Percentiles rank a stretch among this genome's conserved stretches.
phyloP scores from a whole-genome alignment of 2,329 filamentous ascomycete genomes.

The Beauveria bassiana region DNA sequence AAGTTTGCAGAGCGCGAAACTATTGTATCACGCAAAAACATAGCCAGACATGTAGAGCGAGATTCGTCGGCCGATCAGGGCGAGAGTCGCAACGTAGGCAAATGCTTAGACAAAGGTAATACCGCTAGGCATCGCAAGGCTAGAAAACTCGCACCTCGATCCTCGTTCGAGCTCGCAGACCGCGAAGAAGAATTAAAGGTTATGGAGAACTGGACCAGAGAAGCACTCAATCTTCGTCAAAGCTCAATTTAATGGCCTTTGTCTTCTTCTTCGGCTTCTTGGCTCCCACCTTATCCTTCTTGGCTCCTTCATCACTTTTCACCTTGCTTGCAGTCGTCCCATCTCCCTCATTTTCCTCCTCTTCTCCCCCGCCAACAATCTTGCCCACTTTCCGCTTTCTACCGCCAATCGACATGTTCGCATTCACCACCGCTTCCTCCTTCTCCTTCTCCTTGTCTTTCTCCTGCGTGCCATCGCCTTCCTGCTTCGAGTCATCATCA shows the following conservation, averaged over 20 bases:
- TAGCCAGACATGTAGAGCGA: too few species aligned
- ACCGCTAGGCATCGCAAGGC: too few species aligned
- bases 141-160: too few species aligned
- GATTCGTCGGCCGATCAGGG: too few species aligned
- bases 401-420: conserved; percentile 25
- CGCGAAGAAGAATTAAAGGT: too few species aligned
- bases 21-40: too few species aligned
- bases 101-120: too few species aligned
- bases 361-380: conserved; percentile 33
- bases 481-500: not conserved
- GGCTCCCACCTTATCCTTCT: conserved; percentile 17
- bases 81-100: too few species aligned
- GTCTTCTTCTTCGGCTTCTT: conserved; percentile 42
- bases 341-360: conserved; percentile 13
- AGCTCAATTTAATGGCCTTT: conserved; percentile 62
- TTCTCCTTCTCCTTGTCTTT: conserved; percentile 18
- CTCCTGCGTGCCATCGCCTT: conserved; percentile 16
- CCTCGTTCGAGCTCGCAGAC: too few species aligned
- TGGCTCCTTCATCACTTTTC: conserved; percentile 16
- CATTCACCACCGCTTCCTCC: conserved; percentile 18
- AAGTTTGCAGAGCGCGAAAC: too few species aligned
- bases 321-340: conserved; percentile 19
- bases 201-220: too few species aligned
- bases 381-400: conserved; percentile 51
- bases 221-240: conserved; percentile 46